Percentiles rank a stretch among this genome's conserved stretches.
phyloP scores from a whole-genome alignment of 2,329 filamentous ascomycete genomes.

The Cercospora janseana region DNA sequence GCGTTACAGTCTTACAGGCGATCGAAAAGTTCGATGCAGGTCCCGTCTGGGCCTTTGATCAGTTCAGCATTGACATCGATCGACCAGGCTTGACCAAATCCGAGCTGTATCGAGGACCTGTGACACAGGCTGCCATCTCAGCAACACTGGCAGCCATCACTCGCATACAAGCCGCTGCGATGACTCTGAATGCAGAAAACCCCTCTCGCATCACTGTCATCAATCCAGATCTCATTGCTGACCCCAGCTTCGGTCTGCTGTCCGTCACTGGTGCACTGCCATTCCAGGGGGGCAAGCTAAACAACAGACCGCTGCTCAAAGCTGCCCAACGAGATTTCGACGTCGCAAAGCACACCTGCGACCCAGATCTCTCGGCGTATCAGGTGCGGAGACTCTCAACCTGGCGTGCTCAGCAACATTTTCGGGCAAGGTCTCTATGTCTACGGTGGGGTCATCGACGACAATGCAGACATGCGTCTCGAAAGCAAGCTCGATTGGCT shows the following conservation, averaged over 20 bases:
- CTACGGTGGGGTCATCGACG: conserved; percentile 45
- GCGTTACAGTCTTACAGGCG: conserved; percentile 43
- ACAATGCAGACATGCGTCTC: conserved; percentile 24
- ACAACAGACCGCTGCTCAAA: conserved; percentile 42
- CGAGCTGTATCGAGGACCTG: conserved; percentile 42
- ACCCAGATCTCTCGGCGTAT: conserved; percentile 46
- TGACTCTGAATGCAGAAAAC: conserved; percentile 10
- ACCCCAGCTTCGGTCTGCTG: conserved; percentile 30
- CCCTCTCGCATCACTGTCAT: conserved; percentile 3
- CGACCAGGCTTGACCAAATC: conserved; percentile 44
- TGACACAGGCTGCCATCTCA: conserved; percentile 42
- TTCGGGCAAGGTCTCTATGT: conserved; percentile 43
- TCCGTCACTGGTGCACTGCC: conserved; percentile 40
- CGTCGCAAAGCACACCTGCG: conserved; percentile 37
- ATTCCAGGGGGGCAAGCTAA: conserved; percentile 42
- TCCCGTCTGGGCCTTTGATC: conserved; percentile 47
- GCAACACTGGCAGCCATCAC: conserved; percentile 42
- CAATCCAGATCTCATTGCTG: conserved; percentile 31
- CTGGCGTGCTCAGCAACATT: conserved; percentile 42
- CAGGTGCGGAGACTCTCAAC: conserved; percentile 45
- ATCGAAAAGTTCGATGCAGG: conserved; percentile 46
- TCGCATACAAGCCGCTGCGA: conserved; percentile 37
- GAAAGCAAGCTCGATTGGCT: conserved; percentile 20
- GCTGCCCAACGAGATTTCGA: conserved; percentile 43
- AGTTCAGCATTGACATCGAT: conserved; percentile 45